Percentiles rank a stretch among this genome's conserved stretches.
These are phyloP conservation scores for Nemania sp. DNA, from an alignment of 2,329 filamentous ascomycete species.

Conservation along the genomic window DNA sequence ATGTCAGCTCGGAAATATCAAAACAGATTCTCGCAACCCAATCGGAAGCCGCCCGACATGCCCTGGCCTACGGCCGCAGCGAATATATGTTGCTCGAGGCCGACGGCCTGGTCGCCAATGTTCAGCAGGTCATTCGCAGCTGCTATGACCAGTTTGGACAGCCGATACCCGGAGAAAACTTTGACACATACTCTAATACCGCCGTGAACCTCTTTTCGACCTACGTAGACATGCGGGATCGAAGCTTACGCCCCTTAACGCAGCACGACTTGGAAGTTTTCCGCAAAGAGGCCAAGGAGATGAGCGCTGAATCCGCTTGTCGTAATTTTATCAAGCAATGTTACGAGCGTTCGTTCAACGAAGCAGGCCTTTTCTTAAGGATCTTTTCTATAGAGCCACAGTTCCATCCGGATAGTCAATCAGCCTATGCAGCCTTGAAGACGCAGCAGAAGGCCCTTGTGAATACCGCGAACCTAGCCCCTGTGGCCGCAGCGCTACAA, in stretches of 20 bases:
- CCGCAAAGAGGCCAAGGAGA: slow-evolving; percentile 54
- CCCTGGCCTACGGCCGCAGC: slow-evolving; percentile 63
- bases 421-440: slow-evolving; percentile 57
- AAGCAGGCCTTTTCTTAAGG: slow-evolving; percentile 57
- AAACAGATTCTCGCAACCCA: slow-evolving; percentile 59
- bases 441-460: slow-evolving; percentile 55
- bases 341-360: slow-evolving; percentile 62
- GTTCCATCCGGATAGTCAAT: slow-evolving; percentile 54
- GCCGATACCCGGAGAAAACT: slow-evolving; percentile 48
- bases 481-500: slow-evolving; percentile 56
- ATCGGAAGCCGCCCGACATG: slow-evolving; percentile 63
- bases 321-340: slow-evolving; percentile 64
- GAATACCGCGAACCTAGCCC: slow-evolving; percentile 59
- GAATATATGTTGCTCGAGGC: slow-evolving; percentile 62
- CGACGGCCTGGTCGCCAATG: slow-evolving; percentile 59
- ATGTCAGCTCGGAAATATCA: slow-evolving; percentile 58
- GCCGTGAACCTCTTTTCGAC: slow-evolving; percentile 59
- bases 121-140: slow-evolving; percentile 55
- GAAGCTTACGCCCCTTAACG: slow-evolving; percentile 56
- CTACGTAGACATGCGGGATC: slow-evolving; percentile 58
- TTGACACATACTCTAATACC: slow-evolving; percentile 59
- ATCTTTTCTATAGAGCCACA: slow-evolving; percentile 61
- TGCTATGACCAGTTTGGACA: slow-evolving; percentile 59
- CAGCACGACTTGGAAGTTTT: slow-evolving; percentile 61
- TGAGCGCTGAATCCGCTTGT: slow-evolving; percentile 58